Percentiles rank a stretch among this genome's conserved stretches.
Evolutionary conservation across 1,284 basidiomycete species (phyloP).

Genomic region (Pseudozyma flocculosa): DNA sequence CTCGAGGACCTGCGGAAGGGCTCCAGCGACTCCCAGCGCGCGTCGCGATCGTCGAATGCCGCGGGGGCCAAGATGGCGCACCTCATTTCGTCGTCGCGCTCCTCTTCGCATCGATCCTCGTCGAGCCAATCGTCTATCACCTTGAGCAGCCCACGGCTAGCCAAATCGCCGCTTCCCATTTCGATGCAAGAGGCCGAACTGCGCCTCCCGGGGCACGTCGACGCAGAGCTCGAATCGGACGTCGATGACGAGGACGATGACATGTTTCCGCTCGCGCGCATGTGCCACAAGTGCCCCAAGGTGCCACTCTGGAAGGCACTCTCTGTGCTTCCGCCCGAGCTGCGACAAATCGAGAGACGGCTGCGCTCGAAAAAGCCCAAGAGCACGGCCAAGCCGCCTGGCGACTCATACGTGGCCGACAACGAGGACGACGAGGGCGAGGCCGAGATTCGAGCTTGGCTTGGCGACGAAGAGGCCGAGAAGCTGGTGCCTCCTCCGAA

Average conservation of each 20-base stretch:
- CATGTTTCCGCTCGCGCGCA: slow-evolving; percentile 41
- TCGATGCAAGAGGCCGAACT: neutral
- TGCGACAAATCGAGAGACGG: slow-evolving; percentile 43
- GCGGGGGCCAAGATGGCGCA: neutral
- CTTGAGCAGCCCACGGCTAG: neutral
- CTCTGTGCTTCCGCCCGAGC: slow-evolving; percentile 46
- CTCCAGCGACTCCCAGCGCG: no score
- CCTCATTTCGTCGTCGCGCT: neutral
- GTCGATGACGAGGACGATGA: slow-evolving; percentile 46
- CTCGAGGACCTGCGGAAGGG: no score
- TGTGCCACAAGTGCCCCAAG: slow-evolving; percentile 51
- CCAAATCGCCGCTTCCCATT: neutral
- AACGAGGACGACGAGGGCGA: slow-evolving; percentile 46
- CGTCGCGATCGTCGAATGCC: neutral
- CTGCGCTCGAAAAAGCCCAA: slow-evolving; percentile 19
- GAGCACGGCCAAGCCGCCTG: slow-evolving; percentile 15
- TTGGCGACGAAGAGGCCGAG: slow-evolving; percentile 38
- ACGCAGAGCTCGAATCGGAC: slow-evolving; percentile 12
- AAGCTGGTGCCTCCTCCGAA: slow-evolving; percentile 62
- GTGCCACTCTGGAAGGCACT: slow-evolving; percentile 46
- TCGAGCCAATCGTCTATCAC: neutral
- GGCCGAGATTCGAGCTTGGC: slow-evolving; percentile 46
- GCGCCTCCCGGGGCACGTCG: neutral
- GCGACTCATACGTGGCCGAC: slow-evolving; percentile 7
- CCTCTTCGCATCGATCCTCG: neutral